Percentiles rank a stretch among this genome's conserved stretches.
These are phyloP conservation scores for Pichia californica DNA, from an alignment of 805 yeast species.

Conservation along the genomic window DNA sequence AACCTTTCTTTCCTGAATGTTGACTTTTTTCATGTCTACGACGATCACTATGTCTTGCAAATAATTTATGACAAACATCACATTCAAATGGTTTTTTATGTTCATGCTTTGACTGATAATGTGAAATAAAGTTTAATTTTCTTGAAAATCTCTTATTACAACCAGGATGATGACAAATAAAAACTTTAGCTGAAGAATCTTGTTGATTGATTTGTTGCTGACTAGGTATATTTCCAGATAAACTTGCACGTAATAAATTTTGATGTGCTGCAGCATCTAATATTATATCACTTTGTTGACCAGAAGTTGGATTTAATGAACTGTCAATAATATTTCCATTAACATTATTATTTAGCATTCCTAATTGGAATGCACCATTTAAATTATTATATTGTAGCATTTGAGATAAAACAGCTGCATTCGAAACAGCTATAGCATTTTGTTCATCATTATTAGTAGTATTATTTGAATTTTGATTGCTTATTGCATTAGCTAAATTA, in stretches of 20 bases:
- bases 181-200: too few relatives aligned
- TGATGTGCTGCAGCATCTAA: background rate
- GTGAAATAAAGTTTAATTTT: slow-evolving; percentile 30
- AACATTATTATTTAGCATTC: background rate
- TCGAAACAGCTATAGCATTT: background rate
- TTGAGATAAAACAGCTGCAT: background rate
- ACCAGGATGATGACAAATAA: slow-evolving; percentile 22
- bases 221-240: background rate
- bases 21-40: slow-evolving; percentile 31
- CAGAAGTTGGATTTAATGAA: background rate
- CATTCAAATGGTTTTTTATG: slow-evolving; percentile 30
- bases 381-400: background rate
- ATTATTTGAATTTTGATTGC: background rate
- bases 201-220: background rate
- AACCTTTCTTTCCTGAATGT: slow-evolving; percentile 22
- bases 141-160: slow-evolving; percentile 29
- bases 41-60: slow-evolving; percentile 31
- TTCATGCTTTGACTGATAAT: slow-evolving; percentile 29
- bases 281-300: slow-evolving; percentile 1
- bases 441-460: background rate
- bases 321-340: background rate
- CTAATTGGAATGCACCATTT: slow-evolving; percentile 1
- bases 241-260: background rate
- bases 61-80: slow-evolving; percentile 22
- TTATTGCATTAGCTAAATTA: slow-evolving; percentile 1